Conservation (phyloP, 2,329 filamentous ascomycete genomes). For the Erysiphe pulchra region DNA sequence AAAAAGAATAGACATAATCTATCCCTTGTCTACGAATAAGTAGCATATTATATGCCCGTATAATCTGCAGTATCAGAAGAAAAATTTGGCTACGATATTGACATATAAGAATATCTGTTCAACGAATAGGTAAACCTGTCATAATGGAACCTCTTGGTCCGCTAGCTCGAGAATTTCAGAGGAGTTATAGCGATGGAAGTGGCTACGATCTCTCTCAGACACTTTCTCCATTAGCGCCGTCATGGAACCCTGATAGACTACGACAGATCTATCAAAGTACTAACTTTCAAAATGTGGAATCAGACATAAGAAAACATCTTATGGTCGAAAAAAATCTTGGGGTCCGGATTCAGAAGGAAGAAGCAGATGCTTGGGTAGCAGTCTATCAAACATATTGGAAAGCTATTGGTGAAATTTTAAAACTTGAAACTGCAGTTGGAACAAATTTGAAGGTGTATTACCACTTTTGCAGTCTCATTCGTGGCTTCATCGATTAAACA, state of each 20-base stretch:
- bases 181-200: slow-evolving; percentile 20
- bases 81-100: too few relatives aligned
- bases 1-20: too few relatives aligned
- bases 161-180: neutral
- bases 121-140: neutral
- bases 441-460: slow-evolving; percentile 9
- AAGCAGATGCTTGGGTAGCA: slow-evolving; percentile 63
- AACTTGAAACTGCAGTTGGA: slow-evolving; percentile 26
- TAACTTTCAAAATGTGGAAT: slow-evolving; percentile 31
- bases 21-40: too few relatives aligned
- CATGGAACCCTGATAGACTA: slow-evolving; percentile 36
- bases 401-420: slow-evolving; percentile 46
- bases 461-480: neutral
- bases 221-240: slow-evolving; percentile 42
- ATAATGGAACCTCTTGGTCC: neutral
- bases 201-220: slow-evolving; percentile 52
- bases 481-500: neutral
- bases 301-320: slow-evolving; percentile 44
- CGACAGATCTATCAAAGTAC: slow-evolving; percentile 45
- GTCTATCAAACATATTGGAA: slow-evolving; percentile 71
- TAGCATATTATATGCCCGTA: too few relatives aligned
- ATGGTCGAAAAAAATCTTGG: slow-evolving; percentile 29
- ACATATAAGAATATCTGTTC: too few relatives aligned
- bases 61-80: too few relatives aligned
- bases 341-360: slow-evolving; percentile 19